Evolutionary conservation across 140 eudicot species (phyloP).

Genomic region (Cichorium intybus): DNA sequence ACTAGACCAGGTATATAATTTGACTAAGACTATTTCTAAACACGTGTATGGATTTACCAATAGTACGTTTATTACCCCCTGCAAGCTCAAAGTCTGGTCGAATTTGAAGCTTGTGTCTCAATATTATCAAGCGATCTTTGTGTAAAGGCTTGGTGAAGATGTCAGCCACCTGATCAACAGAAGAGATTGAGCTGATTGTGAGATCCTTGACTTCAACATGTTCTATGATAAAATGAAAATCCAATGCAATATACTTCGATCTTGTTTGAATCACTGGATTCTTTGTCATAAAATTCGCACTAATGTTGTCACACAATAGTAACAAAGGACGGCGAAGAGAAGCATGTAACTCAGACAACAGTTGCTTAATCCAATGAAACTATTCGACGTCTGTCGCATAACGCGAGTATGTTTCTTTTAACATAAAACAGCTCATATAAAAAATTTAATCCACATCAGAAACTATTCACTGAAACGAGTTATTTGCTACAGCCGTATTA

Average conservation of each 20-base stretch:
- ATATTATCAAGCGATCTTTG: background rate
- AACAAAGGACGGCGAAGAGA: background rate
- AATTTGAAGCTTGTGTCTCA: background rate
- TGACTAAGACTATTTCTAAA: no score
- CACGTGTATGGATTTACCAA: no score
- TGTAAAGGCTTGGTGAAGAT: background rate
- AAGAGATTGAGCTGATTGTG: background rate
- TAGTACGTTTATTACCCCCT: background rate
- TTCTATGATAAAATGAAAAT: background rate
- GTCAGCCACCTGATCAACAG: background rate
- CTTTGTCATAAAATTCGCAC: background rate
- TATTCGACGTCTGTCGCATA: no score
- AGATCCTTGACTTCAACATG: background rate
- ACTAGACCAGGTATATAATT: no score
- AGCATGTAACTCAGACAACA: background rate
- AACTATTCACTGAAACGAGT: no score
- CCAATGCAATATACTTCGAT: background rate
- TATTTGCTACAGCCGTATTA: no score
- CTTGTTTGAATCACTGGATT: background rate
- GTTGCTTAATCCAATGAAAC: background rate
- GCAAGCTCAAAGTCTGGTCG: background rate
- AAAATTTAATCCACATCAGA: no score
- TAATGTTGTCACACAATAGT: background rate
- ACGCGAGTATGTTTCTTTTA: no score
- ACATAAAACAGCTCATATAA: no score